Evolutionary conservation across 169 alveolate genomes (phyloP).

Genomic region (Prorocentrum cordatum): DNA sequence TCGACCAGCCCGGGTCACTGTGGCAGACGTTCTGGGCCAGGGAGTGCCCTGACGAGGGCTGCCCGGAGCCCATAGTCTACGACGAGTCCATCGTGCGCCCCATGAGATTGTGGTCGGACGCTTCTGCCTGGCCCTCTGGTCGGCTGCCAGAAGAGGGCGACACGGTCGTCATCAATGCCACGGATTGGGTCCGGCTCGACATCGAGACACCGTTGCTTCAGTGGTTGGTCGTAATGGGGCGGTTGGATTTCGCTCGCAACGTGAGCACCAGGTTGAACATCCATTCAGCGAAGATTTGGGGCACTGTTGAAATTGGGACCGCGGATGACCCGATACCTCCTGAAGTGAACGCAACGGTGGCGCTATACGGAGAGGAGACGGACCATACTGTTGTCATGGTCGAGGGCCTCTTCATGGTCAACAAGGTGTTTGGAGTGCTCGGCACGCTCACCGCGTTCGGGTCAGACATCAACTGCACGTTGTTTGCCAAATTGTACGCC

Average conservation of each 20-base stretch:
- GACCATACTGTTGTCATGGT: not conserved
- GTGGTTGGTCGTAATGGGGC: not conserved
- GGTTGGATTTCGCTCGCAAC: not conserved
- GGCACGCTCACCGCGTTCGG: too few species aligned
- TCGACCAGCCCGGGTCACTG: too few species aligned
- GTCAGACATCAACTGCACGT: not conserved
- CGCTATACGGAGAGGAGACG: not conserved
- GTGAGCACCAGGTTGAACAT: not conserved
- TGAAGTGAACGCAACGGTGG: not conserved
- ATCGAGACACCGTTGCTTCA: slow-evolving; percentile 35
- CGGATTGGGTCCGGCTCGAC: slow-evolving; percentile 36
- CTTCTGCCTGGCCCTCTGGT: slow-evolving; percentile 35
- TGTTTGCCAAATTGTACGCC: not conserved
- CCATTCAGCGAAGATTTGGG: not conserved
- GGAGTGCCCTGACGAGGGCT: slow-evolving; percentile 48
- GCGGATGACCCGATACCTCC: not conserved
- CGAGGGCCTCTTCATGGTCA: not conserved
- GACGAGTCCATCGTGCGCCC: not conserved
- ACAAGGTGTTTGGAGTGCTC: not conserved
- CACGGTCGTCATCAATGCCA: not conserved
- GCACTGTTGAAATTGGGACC: not conserved
- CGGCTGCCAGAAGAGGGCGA: slow-evolving; percentile 12
- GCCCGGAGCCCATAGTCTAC: slow-evolving; percentile 20
- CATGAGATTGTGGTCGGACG: slow-evolving; percentile 40
- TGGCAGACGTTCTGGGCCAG: slow-evolving; percentile 34